Evolutionary conservation across 179 eudicot genomes (phyloP), one percentile per base, ranked within the genome.

Genomic region (Beta macrorhiza): DNA sequence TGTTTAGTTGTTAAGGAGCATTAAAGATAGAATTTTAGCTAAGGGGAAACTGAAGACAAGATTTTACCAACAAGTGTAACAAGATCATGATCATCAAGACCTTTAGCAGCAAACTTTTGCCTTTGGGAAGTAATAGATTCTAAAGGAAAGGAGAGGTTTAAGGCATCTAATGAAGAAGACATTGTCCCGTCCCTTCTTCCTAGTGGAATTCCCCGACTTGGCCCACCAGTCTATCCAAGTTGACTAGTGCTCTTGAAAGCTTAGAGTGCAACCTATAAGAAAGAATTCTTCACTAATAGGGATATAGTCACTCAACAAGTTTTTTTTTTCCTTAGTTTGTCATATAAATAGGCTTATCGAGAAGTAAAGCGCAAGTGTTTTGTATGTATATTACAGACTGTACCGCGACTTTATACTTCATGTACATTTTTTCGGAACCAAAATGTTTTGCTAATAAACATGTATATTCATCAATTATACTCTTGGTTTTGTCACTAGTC

Each of bases 181-280:
- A 88, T 79, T 75, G 82, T 86, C 0, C 97, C 94, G 61, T 92
- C 97, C 73, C 89, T 82, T 84, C 97, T 92, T 70, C 97, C 97
- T 10, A 90, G 85, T 6, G 97, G 96, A 82, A 93, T 92, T 64
- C 65, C 83, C 97, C 97, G 90, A 82, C 88, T 87, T 42, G 96
- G 94, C 11, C 96, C 97, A 4, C 90, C 89, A 75, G 90, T 89
- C 97, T 92, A 62, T 3, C 32, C 51, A 61, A n/a, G 4, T 62
- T 17, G 5, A 0, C 19, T 59, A 19, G 8, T 59, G 25, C 25
- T 59, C 10, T 19, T 19, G 19, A 5, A 59, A 6, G 0, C 19
- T 59, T 0, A 7, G 19, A 20, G 14, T 62, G 29, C 25, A 59
- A 5, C 63, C 20, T 59, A 5, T 25, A 25, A 25, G 25, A 25